Evolutionary conservation across 2,329 filamentous ascomycete genomes (phyloP), one percentile per base, ranked within the genome.

Genomic region (Lojkania enalia): DNA sequence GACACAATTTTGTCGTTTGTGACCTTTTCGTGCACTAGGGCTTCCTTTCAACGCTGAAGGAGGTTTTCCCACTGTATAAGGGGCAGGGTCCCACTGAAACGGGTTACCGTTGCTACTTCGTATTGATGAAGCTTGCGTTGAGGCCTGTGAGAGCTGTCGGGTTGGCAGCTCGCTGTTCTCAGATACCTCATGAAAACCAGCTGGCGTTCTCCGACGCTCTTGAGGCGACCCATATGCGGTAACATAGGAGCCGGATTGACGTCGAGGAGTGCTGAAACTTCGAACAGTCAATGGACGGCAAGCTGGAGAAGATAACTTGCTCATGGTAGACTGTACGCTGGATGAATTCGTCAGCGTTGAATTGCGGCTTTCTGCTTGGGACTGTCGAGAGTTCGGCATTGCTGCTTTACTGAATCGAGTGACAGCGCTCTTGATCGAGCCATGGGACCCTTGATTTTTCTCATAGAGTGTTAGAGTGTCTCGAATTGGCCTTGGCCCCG

Each of bases 91-190:
- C 72, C 71, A 75, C 42, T 74, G 72, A 42, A 75, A 75, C 0
- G 73, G 72, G 42, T 75, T 74, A 2, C 71, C 71, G 35, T 72
- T 71, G 52, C 72, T 74, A 48, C 71, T 75, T n/a, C 66, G 51
- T n/a, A 53, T 57, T 7, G 61, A 63, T 5, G 70, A 71, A 12
- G 60, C 56, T 20, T 65, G 61, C 4, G 71, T 68, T 13, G 65
- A 74, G 2, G 69, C 63, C 31, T 68, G 61, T 2, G 72, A 74
- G 16, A 66, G 58, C 47, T 72, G 67, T 14, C 73, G 62, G 15
- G 64, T 63, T 0, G 67, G 67, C 1, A 54, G 58, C 6, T 49
- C 49, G n/a, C 64, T 50, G 29, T 65, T 69, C 5, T 60, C 63
- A 30, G 60, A 66, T 12, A 64, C 60, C 23, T 67, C 59, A 12